phyloP scores from a whole-genome alignment of 208 protist species.

The Acanthamoeba royreba region DNA sequence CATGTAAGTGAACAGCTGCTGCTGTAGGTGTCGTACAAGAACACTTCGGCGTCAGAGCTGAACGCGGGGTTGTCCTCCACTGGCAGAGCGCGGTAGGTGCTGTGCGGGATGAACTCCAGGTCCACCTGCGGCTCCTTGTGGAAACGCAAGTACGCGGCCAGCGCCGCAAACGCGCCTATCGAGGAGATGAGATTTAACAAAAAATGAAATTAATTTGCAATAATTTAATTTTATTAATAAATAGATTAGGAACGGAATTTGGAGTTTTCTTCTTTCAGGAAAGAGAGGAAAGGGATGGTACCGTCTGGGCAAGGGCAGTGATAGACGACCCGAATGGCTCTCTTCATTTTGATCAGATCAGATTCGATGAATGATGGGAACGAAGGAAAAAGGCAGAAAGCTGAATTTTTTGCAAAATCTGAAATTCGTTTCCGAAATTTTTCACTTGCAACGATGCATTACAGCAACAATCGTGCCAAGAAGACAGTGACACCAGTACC shows the following conservation, averaged over 20 bases:
- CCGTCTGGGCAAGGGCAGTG: conserved; percentile 8
- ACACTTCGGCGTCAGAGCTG: neutral
- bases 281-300: neutral
- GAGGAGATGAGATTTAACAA: neutral
- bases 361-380: no score
- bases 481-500: no score
- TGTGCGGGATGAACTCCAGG: neutral
- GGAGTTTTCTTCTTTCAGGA: neutral
- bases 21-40: neutral
- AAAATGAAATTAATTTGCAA: neutral
- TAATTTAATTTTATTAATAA: no score
- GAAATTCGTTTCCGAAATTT: no score
- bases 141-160: neutral
- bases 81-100: neutral
- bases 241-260: no score
- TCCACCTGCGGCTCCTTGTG: neutral
- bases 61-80: neutral
- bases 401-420: no score
- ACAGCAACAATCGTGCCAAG: no score
- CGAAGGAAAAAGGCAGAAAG: no score
- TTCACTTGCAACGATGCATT: no score
- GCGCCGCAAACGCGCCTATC: neutral
- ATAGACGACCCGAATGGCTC: neutral
- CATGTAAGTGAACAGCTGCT: neutral
- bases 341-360: conserved; percentile 24